Percentiles rank a stretch among this genome's conserved stretches.
Conservation (phyloP, 768 basidiomycete genomes). For the Leccinum incarnatum region DNA sequence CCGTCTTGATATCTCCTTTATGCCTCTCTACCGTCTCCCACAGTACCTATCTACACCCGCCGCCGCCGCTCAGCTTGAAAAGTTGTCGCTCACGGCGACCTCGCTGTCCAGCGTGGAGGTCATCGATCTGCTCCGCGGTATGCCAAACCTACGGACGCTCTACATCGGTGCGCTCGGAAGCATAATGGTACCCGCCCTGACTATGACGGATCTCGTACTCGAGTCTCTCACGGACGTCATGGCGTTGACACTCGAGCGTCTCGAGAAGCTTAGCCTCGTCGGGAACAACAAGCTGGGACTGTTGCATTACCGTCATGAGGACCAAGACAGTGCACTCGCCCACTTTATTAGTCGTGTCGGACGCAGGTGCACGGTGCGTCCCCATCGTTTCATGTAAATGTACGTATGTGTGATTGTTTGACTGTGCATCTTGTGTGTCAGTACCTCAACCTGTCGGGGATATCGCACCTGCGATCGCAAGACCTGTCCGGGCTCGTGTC, state of each 20-base stretch:
- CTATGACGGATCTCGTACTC: conserved; percentile 52
- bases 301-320: conserved; percentile 11
- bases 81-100: conserved; percentile 64
- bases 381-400: not conserved
- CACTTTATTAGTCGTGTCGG: conserved; percentile 53
- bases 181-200: conserved; percentile 48
- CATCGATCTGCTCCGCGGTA: conserved; percentile 35
- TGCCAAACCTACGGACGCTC: conserved; percentile 47
- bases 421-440: conserved; percentile 22
- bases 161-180: conserved; percentile 59
- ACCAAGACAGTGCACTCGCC: conserved; percentile 35
- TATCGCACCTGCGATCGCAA: conserved; percentile 47
- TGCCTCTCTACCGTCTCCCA: conserved; percentile 42
- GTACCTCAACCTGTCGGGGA: conserved; percentile 58
- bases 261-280: conserved; percentile 59
- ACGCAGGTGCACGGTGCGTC: conserved; percentile 54
- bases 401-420: not conserved
- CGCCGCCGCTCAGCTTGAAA: conserved; percentile 40
- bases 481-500: conserved; percentile 50
- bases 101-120: conserved; percentile 41
- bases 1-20: conserved; percentile 67
- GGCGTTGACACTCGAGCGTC: conserved; percentile 24
- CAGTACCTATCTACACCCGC: not conserved
- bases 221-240: conserved; percentile 42
- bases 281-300: conserved; percentile 60